phyloP scores from a whole-genome alignment of 805 yeast genomes.

The Yarrowia divulgata region DNA sequence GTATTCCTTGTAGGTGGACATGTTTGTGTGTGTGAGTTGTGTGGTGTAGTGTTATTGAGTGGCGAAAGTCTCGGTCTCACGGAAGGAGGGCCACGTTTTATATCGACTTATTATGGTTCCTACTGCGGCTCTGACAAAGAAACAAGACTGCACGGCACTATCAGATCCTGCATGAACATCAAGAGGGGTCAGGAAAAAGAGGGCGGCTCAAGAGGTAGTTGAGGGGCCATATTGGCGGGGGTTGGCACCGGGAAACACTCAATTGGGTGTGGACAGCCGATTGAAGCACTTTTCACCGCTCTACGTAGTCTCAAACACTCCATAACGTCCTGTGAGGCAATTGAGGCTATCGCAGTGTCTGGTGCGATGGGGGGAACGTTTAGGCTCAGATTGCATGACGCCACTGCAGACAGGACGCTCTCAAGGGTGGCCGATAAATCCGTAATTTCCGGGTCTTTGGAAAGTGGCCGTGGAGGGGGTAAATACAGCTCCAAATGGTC shows the following conservation, averaged over 20 bases:
- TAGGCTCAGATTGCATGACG: constrained; percentile 15
- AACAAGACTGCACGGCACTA: constrained; percentile 31
- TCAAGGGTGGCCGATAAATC: constrained; percentile 4
- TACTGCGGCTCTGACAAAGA: constrained; percentile 12
- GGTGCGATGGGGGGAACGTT: constrained; percentile 18
- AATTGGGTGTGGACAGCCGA: neutral
- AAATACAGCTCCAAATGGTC: neutral
- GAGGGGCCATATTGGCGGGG: neutral
- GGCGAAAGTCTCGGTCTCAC: neutral
- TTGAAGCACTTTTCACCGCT: neutral
- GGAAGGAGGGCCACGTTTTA: neutral
- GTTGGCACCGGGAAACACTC: neutral
- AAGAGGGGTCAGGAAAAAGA: neutral
- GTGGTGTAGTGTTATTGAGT: neutral
- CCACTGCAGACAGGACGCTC: constrained; percentile 19
- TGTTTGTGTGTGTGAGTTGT: neutral
- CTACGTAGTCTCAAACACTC: neutral
- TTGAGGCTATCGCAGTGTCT: constrained; percentile 24
- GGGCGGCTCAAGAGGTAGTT: neutral
- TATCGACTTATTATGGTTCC: constrained; percentile 5
- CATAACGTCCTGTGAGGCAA: constrained; percentile 8
- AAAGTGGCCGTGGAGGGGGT: neutral
- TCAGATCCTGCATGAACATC: constrained; percentile 37
- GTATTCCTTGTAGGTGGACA: constrained; percentile 25
- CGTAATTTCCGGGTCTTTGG: neutral